These are phyloP conservation scores for Amylocarpus encephaloides DNA, from an alignment of 2,329 filamentous ascomycete species.

Conservation along the genomic window DNA sequence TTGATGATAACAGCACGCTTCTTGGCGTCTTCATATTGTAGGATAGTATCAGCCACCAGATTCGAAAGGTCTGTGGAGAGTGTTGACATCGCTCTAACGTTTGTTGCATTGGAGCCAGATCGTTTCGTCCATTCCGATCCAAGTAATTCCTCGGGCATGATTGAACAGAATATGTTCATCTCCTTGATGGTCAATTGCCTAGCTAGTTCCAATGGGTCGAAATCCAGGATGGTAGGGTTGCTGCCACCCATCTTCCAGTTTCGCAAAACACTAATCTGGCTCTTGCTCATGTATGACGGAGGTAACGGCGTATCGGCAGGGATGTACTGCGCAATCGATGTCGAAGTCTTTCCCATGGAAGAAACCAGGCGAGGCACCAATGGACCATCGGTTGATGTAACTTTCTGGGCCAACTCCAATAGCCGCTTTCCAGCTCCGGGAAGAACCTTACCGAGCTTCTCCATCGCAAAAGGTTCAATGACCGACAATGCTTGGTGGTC, in stretches of 20 bases:
- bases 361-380: constrained; percentile 78
- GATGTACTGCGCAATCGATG: constrained; percentile 64
- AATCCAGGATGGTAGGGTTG: constrained; percentile 73
- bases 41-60: constrained; percentile 85
- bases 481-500: constrained; percentile 70
- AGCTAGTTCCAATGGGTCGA: constrained; percentile 85
- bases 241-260: constrained; percentile 68
- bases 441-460: constrained; percentile 60
- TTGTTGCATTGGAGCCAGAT: constrained; percentile 68
- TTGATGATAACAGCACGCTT: constrained; percentile 87
- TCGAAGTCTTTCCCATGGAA: constrained; percentile 82
- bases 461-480: constrained; percentile 74
- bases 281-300: constrained; percentile 63
- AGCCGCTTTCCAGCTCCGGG: constrained; percentile 77
- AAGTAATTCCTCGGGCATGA: constrained; percentile 85
- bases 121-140: constrained; percentile 94
- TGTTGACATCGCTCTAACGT: constrained; percentile 90
- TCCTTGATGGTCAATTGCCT: constrained; percentile 90
- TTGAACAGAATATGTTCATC: constrained; percentile 84
- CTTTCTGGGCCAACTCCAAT: constrained; percentile 70
- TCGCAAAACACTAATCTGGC: constrained; percentile 65
- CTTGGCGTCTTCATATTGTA: constrained; percentile 84
- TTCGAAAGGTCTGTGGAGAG: constrained; percentile 90
- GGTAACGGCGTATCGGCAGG: constrained; percentile 68
- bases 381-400: constrained; percentile 64